phyloP scores from a whole-genome alignment of 2,329 filamentous ascomycete species.

The Clarireedia homoeocarpa region DNA sequence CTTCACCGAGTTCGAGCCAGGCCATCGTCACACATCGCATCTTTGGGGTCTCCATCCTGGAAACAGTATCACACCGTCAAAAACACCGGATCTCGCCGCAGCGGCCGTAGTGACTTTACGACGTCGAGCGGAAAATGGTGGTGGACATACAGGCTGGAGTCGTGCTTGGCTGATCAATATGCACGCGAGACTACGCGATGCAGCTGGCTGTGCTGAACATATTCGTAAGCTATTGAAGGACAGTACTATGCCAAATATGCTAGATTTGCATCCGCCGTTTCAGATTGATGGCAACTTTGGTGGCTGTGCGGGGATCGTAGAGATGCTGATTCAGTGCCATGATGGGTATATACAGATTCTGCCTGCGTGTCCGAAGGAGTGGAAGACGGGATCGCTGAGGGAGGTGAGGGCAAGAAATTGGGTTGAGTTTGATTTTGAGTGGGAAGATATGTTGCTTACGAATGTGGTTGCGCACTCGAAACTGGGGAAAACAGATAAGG shows the following conservation, averaged over 20 bases:
- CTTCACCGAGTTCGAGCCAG: conserved; percentile 34
- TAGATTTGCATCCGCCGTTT: conserved; percentile 40
- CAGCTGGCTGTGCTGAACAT: conserved; percentile 32
- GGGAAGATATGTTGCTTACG: neutral
- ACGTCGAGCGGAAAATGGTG: conserved; percentile 32
- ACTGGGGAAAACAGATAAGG: neutral
- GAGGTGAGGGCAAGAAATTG: neutral
- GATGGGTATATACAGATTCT: conserved; percentile 14
- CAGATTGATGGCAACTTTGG: conserved; percentile 46
- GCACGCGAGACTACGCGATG: conserved; percentile 36
- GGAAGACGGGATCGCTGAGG: neutral
- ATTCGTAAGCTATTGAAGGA: conserved; percentile 33
- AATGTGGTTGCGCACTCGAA: neutral
- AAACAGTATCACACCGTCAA: conserved; percentile 30
- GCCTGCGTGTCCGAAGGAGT: neutral
- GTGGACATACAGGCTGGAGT: conserved; percentile 41
- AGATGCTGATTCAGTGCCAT: conserved; percentile 37
- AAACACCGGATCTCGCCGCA: conserved; percentile 27
- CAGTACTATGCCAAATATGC: conserved; percentile 37
- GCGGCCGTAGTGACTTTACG: conserved; percentile 27
- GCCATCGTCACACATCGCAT: conserved; percentile 39
- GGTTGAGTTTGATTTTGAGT: neutral
- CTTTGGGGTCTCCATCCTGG: conserved; percentile 38
- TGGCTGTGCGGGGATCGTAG: conserved; percentile 38
- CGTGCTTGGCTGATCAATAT: conserved; percentile 40